phyloP scores from a whole-genome alignment of 2,329 filamentous ascomycete genomes.

The Nemania diffusa region DNA sequence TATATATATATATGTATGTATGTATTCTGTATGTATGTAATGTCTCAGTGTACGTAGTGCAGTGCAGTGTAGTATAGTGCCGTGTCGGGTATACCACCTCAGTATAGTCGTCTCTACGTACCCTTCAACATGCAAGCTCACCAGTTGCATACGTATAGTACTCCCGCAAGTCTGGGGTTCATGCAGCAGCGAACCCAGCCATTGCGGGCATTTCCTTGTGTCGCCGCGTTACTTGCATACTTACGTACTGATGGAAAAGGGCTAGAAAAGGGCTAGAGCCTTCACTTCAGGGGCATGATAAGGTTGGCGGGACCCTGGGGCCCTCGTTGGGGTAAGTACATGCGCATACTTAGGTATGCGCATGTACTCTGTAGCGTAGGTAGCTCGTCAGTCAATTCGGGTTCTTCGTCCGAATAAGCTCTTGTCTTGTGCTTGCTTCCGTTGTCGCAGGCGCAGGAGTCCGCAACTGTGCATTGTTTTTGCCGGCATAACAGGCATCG shows the following conservation, averaged over 20 bases:
- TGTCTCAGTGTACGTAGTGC: too few species aligned
- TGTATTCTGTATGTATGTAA: too few species aligned
- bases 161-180: slow-evolving; percentile 45
- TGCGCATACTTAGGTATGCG: too few species aligned
- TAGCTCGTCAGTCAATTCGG: slow-evolving; percentile 41
- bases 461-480: slow-evolving; percentile 46
- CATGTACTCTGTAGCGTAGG: too few species aligned
- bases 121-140: slow-evolving; percentile 31
- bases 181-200: slow-evolving; percentile 44
- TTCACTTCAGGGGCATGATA: slow-evolving; percentile 20
- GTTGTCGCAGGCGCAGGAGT: slow-evolving; percentile 39
- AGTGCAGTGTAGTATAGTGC: too few species aligned
- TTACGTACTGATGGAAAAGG: too few species aligned
- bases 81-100: too few species aligned
- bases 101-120: background rate
- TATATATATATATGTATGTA: background rate
- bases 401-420: slow-evolving; percentile 44
- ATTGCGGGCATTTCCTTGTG: slow-evolving; percentile 37
- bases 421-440: slow-evolving; percentile 37
- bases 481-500: slow-evolving; percentile 47
- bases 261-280: slow-evolving; percentile 22
- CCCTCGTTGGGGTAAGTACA: slow-evolving; percentile 29
- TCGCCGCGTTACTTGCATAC: slow-evolving; percentile 25
- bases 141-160: slow-evolving; percentile 27
- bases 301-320: slow-evolving; percentile 26